Conservation (phyloP, 331 rosid species). For the Ulmus americana region DNA sequence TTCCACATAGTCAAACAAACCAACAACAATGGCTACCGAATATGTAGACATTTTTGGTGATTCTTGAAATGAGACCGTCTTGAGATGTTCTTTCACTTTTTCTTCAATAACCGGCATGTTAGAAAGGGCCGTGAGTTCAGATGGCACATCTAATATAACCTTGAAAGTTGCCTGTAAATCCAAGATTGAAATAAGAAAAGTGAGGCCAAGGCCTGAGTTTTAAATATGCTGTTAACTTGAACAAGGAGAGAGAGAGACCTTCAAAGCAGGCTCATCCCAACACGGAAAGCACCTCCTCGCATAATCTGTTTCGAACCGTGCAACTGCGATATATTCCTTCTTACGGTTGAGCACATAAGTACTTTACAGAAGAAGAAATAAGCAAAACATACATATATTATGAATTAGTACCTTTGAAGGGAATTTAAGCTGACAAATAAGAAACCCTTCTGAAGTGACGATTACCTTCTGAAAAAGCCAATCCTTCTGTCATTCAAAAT, state of each 20-base stretch:
- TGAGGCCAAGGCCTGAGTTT: neutral
- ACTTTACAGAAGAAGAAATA: constrained; percentile 26
- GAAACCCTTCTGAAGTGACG: neutral
- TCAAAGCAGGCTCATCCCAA: constrained; percentile 93
- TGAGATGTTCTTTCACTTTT: constrained; percentile 41
- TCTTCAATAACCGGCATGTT: constrained; percentile 72
- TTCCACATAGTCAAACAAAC: constrained; percentile 80
- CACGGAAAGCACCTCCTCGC: constrained; percentile 93
- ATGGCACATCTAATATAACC: constrained; percentile 73
- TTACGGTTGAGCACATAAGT: constrained; percentile 58
- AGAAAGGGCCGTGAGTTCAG: constrained; percentile 65
- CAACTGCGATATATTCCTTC: constrained; percentile 79
- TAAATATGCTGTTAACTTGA: neutral
- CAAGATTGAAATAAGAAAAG: constrained; percentile 12
- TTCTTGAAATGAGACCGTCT: constrained; percentile 60
- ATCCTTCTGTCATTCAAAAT: constrained; percentile 71
- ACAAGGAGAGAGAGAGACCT: constrained; percentile 32
- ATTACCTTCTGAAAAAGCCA: constrained; percentile 70
- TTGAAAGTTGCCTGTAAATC: constrained; percentile 73
- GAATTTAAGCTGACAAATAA: neutral
- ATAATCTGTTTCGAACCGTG: constrained; percentile 83
- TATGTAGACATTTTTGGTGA: constrained; percentile 90
- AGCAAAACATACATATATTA: neutral
- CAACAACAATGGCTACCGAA: constrained; percentile 77
- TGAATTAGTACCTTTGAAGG: too few species aligned